Evolutionary conservation across 192 early-diverging fungal species (phyloP).

Genomic region (Umbelopsis isabellina): DNA sequence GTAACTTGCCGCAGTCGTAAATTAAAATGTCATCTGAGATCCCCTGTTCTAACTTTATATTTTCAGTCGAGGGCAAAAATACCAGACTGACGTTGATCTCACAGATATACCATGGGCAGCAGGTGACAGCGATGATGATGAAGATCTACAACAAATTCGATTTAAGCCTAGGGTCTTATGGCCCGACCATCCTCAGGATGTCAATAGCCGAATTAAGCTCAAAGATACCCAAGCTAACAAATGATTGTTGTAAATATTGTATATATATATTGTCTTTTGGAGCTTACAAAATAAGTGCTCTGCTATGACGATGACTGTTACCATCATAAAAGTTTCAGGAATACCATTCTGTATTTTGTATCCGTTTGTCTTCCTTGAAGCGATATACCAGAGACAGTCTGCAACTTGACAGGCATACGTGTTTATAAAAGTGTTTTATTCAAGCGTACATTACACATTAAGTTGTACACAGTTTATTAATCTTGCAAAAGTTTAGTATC

Average conservation of each 20-base stretch:
- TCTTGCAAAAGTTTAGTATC: not conserved
- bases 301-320: no score
- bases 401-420: no score
- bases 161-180: slow-evolving; percentile 21
- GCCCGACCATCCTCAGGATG: slow-evolving; percentile 13
- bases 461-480: no score
- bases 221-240: not conserved
- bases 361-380: no score
- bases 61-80: not conserved
- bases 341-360: no score
- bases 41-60: no score
- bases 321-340: no score
- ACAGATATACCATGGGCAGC: slow-evolving; percentile 14
- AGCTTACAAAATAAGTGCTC: no score
- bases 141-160: slow-evolving; percentile 15
- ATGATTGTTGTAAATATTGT: slow-evolving; percentile 8
- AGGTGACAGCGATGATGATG: slow-evolving; percentile 10
- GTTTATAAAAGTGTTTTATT: no score
- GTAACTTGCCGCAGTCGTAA: not conserved
- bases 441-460: no score
- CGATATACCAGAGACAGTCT: no score
- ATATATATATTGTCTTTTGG: slow-evolving; percentile 4
- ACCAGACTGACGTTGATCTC: slow-evolving; percentile 10
- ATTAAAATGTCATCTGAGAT: not conserved
- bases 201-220: slow-evolving; percentile 13